phyloP scores from a whole-genome alignment of 2,329 filamentous ascomycete species.

The Nothophaeocryptopus gaeumannii region DNA sequence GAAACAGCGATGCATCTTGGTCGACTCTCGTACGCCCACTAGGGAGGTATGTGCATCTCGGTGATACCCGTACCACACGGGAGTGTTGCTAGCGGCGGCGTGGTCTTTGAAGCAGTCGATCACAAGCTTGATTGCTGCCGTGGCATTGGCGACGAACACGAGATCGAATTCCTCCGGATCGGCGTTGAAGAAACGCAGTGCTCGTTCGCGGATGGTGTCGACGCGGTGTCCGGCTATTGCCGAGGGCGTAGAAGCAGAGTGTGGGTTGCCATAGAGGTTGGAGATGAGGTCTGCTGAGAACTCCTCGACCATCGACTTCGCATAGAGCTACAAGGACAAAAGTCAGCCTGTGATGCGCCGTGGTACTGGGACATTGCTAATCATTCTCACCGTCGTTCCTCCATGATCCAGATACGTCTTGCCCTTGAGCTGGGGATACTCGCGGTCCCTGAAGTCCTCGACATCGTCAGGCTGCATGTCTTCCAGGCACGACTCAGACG shows the following conservation, averaged over 20 bases:
- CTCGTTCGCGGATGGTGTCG: constrained; percentile 53
- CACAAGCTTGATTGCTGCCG: constrained; percentile 61
- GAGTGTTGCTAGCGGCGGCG: constrained; percentile 46
- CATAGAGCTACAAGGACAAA: constrained; percentile 46
- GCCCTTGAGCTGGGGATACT: constrained; percentile 45
- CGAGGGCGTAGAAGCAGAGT: constrained; percentile 62
- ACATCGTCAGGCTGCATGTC: constrained; percentile 37
- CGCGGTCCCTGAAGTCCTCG: constrained; percentile 39
- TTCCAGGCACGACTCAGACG: constrained; percentile 30
- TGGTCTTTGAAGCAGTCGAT: constrained; percentile 57
- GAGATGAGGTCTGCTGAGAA: constrained; percentile 56
- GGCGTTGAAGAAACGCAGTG: constrained; percentile 59
- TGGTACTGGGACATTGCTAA: constrained; percentile 4
- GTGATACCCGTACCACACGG: constrained; percentile 60
- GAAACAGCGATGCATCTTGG: constrained; percentile 40
- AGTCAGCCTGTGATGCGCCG: constrained; percentile 6
- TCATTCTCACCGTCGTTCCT: constrained; percentile 39
- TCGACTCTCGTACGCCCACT: constrained; percentile 39
- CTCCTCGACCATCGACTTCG: constrained; percentile 55
- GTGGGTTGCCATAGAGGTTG: constrained; percentile 66
- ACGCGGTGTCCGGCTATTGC: constrained; percentile 57
- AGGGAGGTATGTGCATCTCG: constrained; percentile 61
- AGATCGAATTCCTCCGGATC: constrained; percentile 59
- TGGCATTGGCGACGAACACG: constrained; percentile 62
- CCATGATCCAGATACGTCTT: constrained; percentile 43